A percentile compares a stretch with the other conserved stretches of the same genome.
Conservation (phyloP, 2,329 filamentous ascomycete genomes). For the Coniella vitis region DNA sequence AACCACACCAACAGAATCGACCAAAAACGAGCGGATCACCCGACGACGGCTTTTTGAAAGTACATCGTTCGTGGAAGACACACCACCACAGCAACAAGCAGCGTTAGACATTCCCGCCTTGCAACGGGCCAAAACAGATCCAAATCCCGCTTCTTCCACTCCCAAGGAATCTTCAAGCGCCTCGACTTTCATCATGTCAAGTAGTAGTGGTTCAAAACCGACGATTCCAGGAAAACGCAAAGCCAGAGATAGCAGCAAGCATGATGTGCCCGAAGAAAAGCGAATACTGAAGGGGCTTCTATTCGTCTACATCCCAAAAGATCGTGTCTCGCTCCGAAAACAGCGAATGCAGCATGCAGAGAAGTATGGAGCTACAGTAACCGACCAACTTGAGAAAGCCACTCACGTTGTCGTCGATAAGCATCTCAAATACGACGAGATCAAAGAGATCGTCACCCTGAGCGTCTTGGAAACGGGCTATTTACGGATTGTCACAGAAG, state of each 20-base stretch:
- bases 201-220: background rate
- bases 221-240: background rate
- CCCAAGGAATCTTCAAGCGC: constrained; percentile 11
- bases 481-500: constrained; percentile 55
- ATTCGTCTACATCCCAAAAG: constrained; percentile 77
- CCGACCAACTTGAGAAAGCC: constrained; percentile 49
- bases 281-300: constrained; percentile 54
- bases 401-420: constrained; percentile 80
- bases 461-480: constrained; percentile 23
- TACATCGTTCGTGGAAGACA: constrained; percentile 26
- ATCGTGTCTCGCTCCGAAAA: constrained; percentile 63
- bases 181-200: constrained; percentile 23
- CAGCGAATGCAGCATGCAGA: constrained; percentile 68
- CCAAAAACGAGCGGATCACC: background rate
- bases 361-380: constrained; percentile 70
- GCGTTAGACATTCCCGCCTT: constrained; percentile 16
- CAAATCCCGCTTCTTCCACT: constrained; percentile 20
- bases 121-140: constrained; percentile 26
- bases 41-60: constrained; percentile 7
- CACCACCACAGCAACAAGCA: constrained; percentile 23
- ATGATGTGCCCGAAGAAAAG: constrained; percentile 42
- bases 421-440: constrained; percentile 53
- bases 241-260: constrained; percentile 40
- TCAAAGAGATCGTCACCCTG: constrained; percentile 49
- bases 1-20: constrained; percentile 1